Evolutionary conservation across 208 protist genomes (phyloP).

Genomic region (Wallacemonas sp.): DNA sequence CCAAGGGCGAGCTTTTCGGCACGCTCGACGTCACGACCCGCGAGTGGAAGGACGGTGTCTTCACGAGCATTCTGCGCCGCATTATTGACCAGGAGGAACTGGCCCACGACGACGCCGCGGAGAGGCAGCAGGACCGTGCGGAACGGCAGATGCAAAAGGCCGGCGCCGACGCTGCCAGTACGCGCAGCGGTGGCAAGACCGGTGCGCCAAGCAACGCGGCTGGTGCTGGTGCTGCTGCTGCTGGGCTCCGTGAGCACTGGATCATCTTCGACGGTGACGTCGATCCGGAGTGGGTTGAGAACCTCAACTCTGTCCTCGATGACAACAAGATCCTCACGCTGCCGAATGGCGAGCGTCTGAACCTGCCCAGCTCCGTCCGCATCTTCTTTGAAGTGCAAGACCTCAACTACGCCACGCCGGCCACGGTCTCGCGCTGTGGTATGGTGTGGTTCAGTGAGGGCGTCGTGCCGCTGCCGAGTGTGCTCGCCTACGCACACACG

Average conservation of each 20-base stretch:
- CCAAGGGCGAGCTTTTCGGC: conserved; percentile 98
- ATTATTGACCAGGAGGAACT: conserved; percentile 94
- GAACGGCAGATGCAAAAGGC: conserved; percentile 23
- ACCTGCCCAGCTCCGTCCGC: conserved; percentile 95
- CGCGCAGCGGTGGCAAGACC: too few species aligned
- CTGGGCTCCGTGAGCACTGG: conserved; percentile 96
- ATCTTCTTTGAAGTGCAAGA: conserved; percentile 99
- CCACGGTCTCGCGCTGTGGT: conserved; percentile 98
- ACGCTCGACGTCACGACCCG: conserved; percentile 97
- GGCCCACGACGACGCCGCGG: conserved; percentile 26
- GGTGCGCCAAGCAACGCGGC: too few species aligned
- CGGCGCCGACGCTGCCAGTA: conserved; percentile 3
- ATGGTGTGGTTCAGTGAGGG: conserved; percentile 99
- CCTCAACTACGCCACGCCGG: conserved; percentile 97
- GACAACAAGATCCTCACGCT: conserved; percentile 99
- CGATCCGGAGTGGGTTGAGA: conserved; percentile 99
- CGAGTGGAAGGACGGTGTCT: conserved; percentile 99
- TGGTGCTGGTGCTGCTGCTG: too few species aligned
- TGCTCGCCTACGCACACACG: conserved; percentile 55
- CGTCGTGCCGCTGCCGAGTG: conserved; percentile 89
- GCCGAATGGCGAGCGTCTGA: conserved; percentile 99
- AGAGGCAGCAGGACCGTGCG: conserved; percentile 33
- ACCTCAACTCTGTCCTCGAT: conserved; percentile 99
- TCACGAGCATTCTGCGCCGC: conserved; percentile 96
- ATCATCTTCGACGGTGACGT: conserved; percentile 99